Base-by-base conservation (phyloP, 257 asterid species). In the Hygrophila difformis region DNA sequence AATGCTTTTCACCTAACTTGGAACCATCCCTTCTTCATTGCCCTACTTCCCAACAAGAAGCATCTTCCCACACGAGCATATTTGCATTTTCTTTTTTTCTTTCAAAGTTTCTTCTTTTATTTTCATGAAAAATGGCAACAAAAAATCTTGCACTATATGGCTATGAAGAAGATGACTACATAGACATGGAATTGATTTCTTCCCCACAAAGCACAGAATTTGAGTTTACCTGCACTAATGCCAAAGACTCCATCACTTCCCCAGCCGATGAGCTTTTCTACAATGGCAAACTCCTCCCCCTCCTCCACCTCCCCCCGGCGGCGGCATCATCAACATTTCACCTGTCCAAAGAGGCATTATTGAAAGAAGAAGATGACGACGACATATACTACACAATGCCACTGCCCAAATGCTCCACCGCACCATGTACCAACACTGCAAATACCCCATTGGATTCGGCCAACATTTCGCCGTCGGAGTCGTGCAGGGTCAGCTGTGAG, bases 221-320 rank as follows among this genome's bases (percentile, higher is more conserved):
- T 53, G 95, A 84, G 75, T 89, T 89, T 39, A 3, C 57, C 20
- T 20, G 62, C 68, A 19, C n/a, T n/a, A n/a, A 26, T 2, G 71
- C 61, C 10, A 71, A 40, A 15, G 70, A 61, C 12, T 8, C 70
- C 62, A 51, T 63, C 18, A 49, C 75, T 34, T 76, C 65, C 31
- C 77, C 89, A 0, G 97, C 96, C 8, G 97, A 89, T 52, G 91
- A 85, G 43, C 96, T 89, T 58, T 89, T 89, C 62, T 74, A 71
- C 82, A 79, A 81, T 12, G 97, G 97, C 43, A 75, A 68, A 15
- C 94, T 85, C 66, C 85, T 85, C 56, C 97, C 97, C 3, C 97
- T 89, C 49, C 73, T 73, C 64, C 77, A 67, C 71, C 84, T n/a
- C 75, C 20, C 81, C 93, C 1, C 70, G 88, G 61, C 63, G 71